Conservation (phyloP, 2,329 filamentous ascomycete genomes). For the Trichoderma asperellum region DNA sequence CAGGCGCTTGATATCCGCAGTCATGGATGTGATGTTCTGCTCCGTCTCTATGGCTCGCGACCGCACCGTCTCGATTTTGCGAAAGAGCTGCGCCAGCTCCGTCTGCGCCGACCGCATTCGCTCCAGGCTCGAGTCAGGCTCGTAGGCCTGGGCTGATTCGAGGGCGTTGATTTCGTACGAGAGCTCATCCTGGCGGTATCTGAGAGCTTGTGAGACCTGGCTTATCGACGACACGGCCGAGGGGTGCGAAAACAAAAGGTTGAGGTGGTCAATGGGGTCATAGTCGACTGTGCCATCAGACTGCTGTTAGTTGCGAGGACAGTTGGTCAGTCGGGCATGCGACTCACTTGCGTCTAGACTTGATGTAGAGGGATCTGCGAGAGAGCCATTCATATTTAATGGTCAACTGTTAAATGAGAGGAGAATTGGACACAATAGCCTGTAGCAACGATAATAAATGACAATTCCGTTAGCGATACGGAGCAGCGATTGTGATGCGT, state of each 20-base stretch:
- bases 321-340: slow-evolving; percentile 25
- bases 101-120: slow-evolving; percentile 89
- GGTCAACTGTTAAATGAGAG: not conserved
- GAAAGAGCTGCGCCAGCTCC: slow-evolving; percentile 87
- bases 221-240: slow-evolving; percentile 79
- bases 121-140: slow-evolving; percentile 83
- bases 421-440: not conserved
- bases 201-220: slow-evolving; percentile 73
- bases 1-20: slow-evolving; percentile 94
- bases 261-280: slow-evolving; percentile 90
- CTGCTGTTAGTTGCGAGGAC: slow-evolving; percentile 32
- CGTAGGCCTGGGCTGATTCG: slow-evolving; percentile 77
- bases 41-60: slow-evolving; percentile 89
- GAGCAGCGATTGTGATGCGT: not conserved
- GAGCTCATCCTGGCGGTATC: slow-evolving; percentile 78
- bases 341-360: slow-evolving; percentile 52
- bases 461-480: not conserved
- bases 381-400: slow-evolving; percentile 46
- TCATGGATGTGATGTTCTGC: slow-evolving; percentile 97
- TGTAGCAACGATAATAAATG: slow-evolving; percentile 2
- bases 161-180: slow-evolving; percentile 75
- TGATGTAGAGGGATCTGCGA: slow-evolving; percentile 44
- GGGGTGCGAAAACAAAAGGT: slow-evolving; percentile 89
- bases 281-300: slow-evolving; percentile 65
- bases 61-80: slow-evolving; percentile 91